Base-by-base conservation (phyloP, 257 asterid genomes). In the Rhazya stricta region DNA sequence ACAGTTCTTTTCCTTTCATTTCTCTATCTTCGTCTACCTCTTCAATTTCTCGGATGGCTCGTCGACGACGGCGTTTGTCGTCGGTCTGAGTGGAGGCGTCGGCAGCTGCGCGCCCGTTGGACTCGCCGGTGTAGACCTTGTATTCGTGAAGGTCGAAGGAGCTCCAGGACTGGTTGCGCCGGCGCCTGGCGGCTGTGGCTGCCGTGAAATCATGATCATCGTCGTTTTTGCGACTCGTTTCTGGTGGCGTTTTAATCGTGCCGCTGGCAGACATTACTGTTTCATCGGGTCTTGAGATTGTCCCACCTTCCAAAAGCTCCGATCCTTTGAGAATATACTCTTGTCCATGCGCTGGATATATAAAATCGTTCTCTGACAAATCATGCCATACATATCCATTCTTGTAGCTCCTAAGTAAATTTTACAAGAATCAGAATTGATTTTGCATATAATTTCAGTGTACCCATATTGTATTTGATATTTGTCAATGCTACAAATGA, bases 301-400 rank as follows among this genome's bases (percentile, higher is more conserved):
- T 72, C 21, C 76, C 76, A 43, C 32, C 84, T 5, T 84, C 90
- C 9, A 75, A 78, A 71, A 89, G 73, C 87, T 85, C 89, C 41
- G 98, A 93, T 79, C 98, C 98, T 79, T 94, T 94, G 72, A 94
- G 96, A 50, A 94, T 86, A 75, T 88, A 94, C 79, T 94, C 98
- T 9, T 78, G 81, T 42, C 91, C 97, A 68, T 88, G 94, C 27
- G 96, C 93, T 18, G 98, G 97, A 79, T 85, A 83, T 70, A 94
- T 87, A 76, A 88, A 83, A 84, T 94, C 97, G 37, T 85, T 81
- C 73, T 94, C 98, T 54, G 91, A 80, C 66, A 94, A 89, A 84
- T 94, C 98, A 51, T 94, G 94, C 98, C 98, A 94, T 25, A 94
- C 98, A 39, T 79, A 94, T 74, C 98, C 97, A 13, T 87, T 90